A percentile compares a stretch with the other conserved stretches of the same genome.
Conservation (phyloP, 2,329 filamentous ascomycete species). For the Trichoderma koningiopsis region DNA sequence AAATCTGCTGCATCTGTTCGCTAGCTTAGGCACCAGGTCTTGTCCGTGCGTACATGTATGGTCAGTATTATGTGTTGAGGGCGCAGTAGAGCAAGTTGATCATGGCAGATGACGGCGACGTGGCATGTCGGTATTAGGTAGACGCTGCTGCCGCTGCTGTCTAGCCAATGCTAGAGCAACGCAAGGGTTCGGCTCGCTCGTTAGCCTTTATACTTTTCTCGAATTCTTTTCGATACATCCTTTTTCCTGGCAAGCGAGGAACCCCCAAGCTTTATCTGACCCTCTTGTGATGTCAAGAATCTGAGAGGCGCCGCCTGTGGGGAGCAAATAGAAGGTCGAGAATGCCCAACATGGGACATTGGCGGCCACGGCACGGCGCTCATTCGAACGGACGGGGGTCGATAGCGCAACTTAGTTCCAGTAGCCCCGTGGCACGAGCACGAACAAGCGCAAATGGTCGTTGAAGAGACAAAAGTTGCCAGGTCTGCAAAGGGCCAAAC, state of each 20-base stretch:
- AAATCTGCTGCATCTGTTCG: not conserved
- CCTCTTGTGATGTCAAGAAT: conserved; percentile 13
- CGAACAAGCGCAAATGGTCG: not conserved
- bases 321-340: conserved; percentile 18
- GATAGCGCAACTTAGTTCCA: not conserved
- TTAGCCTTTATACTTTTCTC: not conserved
- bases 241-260: not conserved
- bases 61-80: not conserved
- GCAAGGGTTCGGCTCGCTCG: not conserved
- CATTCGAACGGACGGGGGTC: conserved; percentile 1
- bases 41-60: not conserved
- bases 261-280: not conserved
- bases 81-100: not conserved
- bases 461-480: not conserved
- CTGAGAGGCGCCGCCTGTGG: not conserved
- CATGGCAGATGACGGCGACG: conserved; percentile 14
- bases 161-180: not conserved
- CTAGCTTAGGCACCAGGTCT: conserved; percentile 2
- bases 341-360: conserved; percentile 15
- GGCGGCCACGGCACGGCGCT: conserved; percentile 1
- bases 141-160: conserved; percentile 2
- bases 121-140: conserved; percentile 13
- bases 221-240: not conserved
- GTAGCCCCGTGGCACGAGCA: not conserved
- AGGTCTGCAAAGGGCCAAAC: not conserved